phyloP scores from a whole-genome alignment of 2,329 filamentous ascomycete species.

The Fusarium sterilihyphosum region DNA sequence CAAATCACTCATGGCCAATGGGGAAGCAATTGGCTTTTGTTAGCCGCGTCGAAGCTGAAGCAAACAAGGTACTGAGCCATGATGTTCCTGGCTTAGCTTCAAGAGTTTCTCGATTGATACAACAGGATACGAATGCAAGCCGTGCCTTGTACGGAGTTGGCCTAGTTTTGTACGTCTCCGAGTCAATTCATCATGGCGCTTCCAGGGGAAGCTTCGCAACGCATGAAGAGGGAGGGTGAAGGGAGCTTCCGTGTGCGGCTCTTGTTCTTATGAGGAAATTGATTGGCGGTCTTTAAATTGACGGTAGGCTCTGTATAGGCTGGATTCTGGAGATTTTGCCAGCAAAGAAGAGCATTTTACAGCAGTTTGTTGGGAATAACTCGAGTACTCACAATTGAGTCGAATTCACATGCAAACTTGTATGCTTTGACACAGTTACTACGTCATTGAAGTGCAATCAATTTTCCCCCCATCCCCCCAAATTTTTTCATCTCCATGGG shows the following conservation, averaged over 20 bases:
- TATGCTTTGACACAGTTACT: neutral
- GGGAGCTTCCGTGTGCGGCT: conserved; percentile 25
- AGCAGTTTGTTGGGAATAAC: neutral
- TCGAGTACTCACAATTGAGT: neutral
- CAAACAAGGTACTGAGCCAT: conserved; percentile 1
- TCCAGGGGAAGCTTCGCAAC: conserved; percentile 24
- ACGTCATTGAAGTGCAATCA: conserved; percentile 34
- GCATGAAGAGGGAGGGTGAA: neutral
- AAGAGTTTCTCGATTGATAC: conserved; percentile 8
- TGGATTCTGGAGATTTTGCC: neutral
- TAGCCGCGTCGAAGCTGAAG: conserved; percentile 4
- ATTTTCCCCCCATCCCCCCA: conserved; percentile 20
- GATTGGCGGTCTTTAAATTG: conserved; percentile 6
- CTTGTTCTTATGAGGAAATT: conserved; percentile 20
- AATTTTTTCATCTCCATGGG: conserved; percentile 12
- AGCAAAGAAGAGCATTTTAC: neutral
- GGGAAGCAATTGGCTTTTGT: conserved; percentile 31
- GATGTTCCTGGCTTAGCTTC: conserved; percentile 32
- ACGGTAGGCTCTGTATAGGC: neutral
- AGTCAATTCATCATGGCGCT: conserved; percentile 14
- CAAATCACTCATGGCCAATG: conserved; percentile 29
- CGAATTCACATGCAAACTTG: conserved; percentile 10
- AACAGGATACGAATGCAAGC: conserved; percentile 12
- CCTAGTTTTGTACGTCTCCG: conserved; percentile 25
- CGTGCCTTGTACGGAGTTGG: conserved; percentile 22